Base-by-base conservation (phyloP, 441 rosid genomes). In the Euphorbia schlechtendalii region DNA sequence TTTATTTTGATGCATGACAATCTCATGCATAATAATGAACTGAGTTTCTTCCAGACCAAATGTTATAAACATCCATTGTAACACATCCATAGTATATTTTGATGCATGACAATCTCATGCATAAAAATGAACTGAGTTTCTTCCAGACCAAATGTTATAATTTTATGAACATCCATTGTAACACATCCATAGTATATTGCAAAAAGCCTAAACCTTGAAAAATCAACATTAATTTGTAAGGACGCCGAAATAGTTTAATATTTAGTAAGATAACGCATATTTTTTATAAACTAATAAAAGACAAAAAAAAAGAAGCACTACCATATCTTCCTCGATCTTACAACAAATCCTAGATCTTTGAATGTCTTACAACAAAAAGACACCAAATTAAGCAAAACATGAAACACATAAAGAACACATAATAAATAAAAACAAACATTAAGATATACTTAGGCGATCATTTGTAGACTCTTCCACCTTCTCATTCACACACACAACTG, bases 341-440 rank as follows among this genome's bases (percentile, higher is more conserved):
- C 80, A 80, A 71, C 79, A 78, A 80, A 75, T 73, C 81, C 77
- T 71, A 75, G 38, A 73, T 52, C 75, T 60, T 66, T 73, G 69
- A 67, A 66, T 73, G 65, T 71, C 85, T 75, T 69, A 54, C 74
- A 67, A 65, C 62, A 70, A 73, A 74, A n/a, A n/a, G 76, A 80
- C 74, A 68, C 61, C 77, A 52, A 60, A 69, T 70, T 69, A 73
- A 63, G 64, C 57, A 72, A 63, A 69, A 46, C 38, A 28, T 36
- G 15, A 32, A 41, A 45, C 36, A 24, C 54, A 15, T 27, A 20
- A 55, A 59, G 56, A 56, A 57, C 71, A 71, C 45, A 22, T 12
- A n/a, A 14, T 17, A 46, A 13, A 65, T 45, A 65, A 68, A 51
- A 70, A 68, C 46, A 64, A 57, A 75, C 62, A 67, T 64, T 74